Evolutionary conservation across 495 filamentous ascomycete genomes (phyloP), one percentile per base, ranked within the genome.

Genomic region (Hyphodiscus hymeniophilus): DNA sequence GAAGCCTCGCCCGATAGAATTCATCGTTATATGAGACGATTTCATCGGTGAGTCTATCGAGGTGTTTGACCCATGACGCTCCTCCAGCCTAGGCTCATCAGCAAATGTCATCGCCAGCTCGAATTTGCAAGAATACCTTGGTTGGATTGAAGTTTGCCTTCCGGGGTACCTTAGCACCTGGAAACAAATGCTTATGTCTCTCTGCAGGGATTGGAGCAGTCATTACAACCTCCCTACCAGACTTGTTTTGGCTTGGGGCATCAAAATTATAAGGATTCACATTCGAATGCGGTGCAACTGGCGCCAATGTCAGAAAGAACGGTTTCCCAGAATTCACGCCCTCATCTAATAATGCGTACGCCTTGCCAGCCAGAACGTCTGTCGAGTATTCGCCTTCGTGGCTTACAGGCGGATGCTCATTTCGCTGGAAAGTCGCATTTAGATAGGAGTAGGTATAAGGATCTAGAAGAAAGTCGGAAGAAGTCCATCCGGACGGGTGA

Each of bases 381-480:
- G 69, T 77, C 4, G 72, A 69, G 50, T 85, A 75, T 15, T 75
- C 47, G 8, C 75, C 76, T 41, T 71, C 67, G 35, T 78, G 73
- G 58, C 70, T 79, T 13, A 70, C 61, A 0, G 78, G 78, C 1
- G 56, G 51, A 4, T 82, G 70, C 6, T 66, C 60, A 45, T 84
- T 81, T 2, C 79, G 70, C 51, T 83, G 79, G 49, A 76, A 82
- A 0, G 72, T 78, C 16, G 72, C 66, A 59, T 84, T 84, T 4
- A 76, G 61, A 53, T 85, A 85, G 3, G 75, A 66, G 51, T 85
- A 85, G 0, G 81, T 85, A 42, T 68, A 73, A 0, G 81, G 81
- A 54, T 85, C 81, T 0, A 85, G 71, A 1, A 84, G 68, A 54
- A 85, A 84, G 49, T 85, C 81, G 38, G 69, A 75, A 23, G 63